phyloP scores from a whole-genome alignment of 1,284 basidiomycete genomes.

The Cryptococcus amylolentus region DNA sequence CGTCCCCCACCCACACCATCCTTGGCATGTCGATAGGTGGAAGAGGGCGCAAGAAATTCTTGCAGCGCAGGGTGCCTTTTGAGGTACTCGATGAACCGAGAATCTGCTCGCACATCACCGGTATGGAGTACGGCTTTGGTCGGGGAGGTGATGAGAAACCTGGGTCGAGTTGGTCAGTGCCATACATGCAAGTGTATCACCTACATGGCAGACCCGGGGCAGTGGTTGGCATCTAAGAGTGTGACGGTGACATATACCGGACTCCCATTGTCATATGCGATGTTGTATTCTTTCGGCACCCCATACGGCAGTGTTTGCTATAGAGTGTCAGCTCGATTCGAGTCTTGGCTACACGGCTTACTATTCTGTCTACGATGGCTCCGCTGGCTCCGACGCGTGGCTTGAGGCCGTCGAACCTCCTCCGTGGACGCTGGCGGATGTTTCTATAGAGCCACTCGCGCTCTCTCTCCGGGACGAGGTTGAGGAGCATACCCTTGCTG shows the following conservation, averaged over 20 bases:
- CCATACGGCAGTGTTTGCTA: constrained; percentile 35
- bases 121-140: constrained; percentile 78
- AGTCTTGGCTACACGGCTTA: constrained; percentile 8
- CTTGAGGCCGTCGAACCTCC: constrained; percentile 67
- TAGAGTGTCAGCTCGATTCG: neutral
- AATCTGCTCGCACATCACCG: constrained; percentile 85
- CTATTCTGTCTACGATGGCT: constrained; percentile 31
- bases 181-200: constrained; percentile 24
- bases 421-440: constrained; percentile 56
- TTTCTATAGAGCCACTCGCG: constrained; percentile 57
- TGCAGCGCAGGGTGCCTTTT: constrained; percentile 65
- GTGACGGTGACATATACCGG: constrained; percentile 64
- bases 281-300: constrained; percentile 59
- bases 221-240: constrained; percentile 87
- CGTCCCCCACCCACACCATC: constrained; percentile 7
- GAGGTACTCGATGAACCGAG: constrained; percentile 67
- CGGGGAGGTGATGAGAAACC: constrained; percentile 79
- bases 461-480: constrained; percentile 66
- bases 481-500: constrained; percentile 75
- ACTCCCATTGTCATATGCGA: constrained; percentile 54
- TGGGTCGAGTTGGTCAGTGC: constrained; percentile 40
- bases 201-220: constrained; percentile 87
- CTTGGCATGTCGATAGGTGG: neutral
- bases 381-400: constrained; percentile 49
- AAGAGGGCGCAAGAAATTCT: constrained; percentile 58